Conservation (phyloP, 495 filamentous ascomycete species). For the Massariosphaeria phaeospora region DNA sequence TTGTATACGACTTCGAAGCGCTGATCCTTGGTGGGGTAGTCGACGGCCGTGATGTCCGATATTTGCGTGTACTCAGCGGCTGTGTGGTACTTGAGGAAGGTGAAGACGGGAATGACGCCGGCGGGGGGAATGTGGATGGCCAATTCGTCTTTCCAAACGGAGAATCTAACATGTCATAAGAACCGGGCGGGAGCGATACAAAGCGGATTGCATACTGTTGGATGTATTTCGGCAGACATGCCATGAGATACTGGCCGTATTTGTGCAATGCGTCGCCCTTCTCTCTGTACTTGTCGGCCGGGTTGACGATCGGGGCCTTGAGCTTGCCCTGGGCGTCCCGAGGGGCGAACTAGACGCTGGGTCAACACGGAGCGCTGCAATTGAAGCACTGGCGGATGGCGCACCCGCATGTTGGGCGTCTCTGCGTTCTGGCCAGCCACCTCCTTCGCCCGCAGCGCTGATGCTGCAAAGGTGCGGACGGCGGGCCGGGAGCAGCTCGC, state of each 20-base stretch:
- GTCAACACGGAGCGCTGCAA: constrained; percentile 3
- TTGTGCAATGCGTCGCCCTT: constrained; percentile 80
- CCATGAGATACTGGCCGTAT: constrained; percentile 95
- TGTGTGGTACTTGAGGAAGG: constrained; percentile 96
- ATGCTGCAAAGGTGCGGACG: constrained; percentile 35
- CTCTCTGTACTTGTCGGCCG: constrained; percentile 81
- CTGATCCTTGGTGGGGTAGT: constrained; percentile 89
- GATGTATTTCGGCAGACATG: constrained; percentile 92
- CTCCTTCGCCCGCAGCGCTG: constrained; percentile 33
- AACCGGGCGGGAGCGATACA: neutral
- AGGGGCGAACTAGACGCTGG: constrained; percentile 20
- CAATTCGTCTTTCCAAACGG: constrained; percentile 98
- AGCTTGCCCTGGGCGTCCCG: constrained; percentile 51
- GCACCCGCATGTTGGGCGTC: constrained; percentile 42
- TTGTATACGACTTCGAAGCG: constrained; percentile 99
- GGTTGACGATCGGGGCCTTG: constrained; percentile 79
- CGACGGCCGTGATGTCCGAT: constrained; percentile 85
- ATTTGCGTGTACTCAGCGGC: constrained; percentile 94
- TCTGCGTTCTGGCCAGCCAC: constrained; percentile 29
- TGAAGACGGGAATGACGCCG: constrained; percentile 83
- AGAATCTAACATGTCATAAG: constrained; percentile 51
- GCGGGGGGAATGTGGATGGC: constrained; percentile 85
- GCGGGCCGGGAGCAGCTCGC: constrained; percentile 21
- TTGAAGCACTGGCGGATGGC: constrained; percentile 31
- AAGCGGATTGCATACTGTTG: constrained; percentile 59